Base-by-base conservation (phyloP, 2,329 filamentous ascomycete species). In the Clarireedia homoeocarpa region DNA sequence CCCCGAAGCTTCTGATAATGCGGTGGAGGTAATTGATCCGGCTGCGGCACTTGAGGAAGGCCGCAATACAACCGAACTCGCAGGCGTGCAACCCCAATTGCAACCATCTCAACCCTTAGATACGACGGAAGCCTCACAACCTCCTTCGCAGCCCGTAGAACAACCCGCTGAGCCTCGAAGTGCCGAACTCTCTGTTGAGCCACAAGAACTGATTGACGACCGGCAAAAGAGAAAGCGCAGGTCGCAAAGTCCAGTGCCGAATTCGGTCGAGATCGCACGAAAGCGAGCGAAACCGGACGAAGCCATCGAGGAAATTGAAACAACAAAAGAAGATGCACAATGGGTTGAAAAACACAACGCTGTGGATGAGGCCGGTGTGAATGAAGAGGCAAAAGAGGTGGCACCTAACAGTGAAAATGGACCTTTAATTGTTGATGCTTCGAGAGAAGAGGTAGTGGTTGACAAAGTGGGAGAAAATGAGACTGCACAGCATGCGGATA, bases 191-290 rank as follows among this genome's bases (percentile, higher is more conserved):
- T 62, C 66, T 9, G 61, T 67, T 12, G 70, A 70, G 39, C 59
- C 65, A n/a, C 60, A 62, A 27, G 65, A 66, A 63, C 62, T 71
- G 42, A 63, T 73, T 36, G 76, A 81, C 59, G 82, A 85, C 62
- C 73, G 74, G 42, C 80, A 81, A 63, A 88, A 85, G 70, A 77
- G 85, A 59, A 88, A 87, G 69, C 81, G 84, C 63, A 77, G 83
- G 63, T 88, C 83, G 45, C 75, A 76, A 55, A 87, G 78, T 56
- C 85, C 84, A 38, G 73, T 78, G 20, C 80, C 80, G 7, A 77
- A 75, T 9, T 71, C 74, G 24, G 76, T 82, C 56, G 77, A 80
- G 14, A 70, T 77, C 48, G 74, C 76, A 46, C 74, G 72, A 51
- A 86, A 86, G 67, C 82, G 79, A 59, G 71, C 75, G 10, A 79